Conservation (phyloP, 225 moss, liverwort and hornwort genomes). For the Physcomitrellopsis africana region DNA sequence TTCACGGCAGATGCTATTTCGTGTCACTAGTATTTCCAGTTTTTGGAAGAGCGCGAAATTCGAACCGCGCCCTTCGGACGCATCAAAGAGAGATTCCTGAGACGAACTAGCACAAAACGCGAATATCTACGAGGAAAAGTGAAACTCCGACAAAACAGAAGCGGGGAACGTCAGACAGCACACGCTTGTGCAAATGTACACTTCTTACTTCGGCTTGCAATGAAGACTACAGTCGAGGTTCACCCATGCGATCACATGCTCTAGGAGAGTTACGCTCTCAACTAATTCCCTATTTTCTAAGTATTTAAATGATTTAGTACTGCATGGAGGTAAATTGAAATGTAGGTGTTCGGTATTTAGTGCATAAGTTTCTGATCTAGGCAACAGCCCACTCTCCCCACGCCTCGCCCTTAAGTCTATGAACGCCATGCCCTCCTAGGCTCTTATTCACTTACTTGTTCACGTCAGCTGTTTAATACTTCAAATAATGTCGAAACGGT, state of each 20-base stretch:
- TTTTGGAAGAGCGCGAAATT: slow-evolving; percentile 18
- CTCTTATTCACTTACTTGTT: slow-evolving; percentile 45
- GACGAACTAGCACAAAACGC: slow-evolving; percentile 10
- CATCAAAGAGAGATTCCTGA: neutral
- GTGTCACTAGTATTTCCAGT: neutral
- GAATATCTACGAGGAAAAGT: slow-evolving; percentile 18
- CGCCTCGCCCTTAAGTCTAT: neutral
- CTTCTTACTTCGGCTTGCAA: neutral
- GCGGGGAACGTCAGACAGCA: slow-evolving; percentile 10
- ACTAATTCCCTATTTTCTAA: slow-evolving; percentile 8
- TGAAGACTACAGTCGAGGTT: slow-evolving; percentile 19
- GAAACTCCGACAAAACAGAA: slow-evolving; percentile 5
- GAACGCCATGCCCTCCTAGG: neutral
- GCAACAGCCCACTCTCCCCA: no score
- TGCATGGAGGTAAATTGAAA: no score
- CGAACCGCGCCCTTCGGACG: slow-evolving; percentile 16
- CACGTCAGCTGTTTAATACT: slow-evolving; percentile 24
- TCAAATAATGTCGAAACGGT: neutral
- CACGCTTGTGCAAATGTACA: no score
- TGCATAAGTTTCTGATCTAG: no score
- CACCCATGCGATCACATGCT: slow-evolving; percentile 19
- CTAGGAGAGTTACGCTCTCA: slow-evolving; percentile 9
- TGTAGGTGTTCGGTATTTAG: no score
- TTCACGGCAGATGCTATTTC: neutral
- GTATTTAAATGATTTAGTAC: no score